Conservation (phyloP, 2,329 filamentous ascomycete genomes). For the Beauveria pseudobassiana region DNA sequence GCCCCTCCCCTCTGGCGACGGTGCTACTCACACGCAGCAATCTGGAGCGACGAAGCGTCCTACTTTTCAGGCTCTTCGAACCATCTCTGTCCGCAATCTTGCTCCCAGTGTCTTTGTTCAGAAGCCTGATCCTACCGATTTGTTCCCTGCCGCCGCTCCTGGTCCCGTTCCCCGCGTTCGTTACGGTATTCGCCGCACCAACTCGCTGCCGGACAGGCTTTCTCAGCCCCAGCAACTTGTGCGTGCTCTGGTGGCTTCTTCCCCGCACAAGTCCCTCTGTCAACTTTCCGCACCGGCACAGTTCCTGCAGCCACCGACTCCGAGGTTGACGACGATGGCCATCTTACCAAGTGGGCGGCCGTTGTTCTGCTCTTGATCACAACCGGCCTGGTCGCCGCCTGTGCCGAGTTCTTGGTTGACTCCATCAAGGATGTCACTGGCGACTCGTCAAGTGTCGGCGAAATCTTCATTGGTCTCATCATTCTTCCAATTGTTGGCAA, state of each 20-base stretch:
- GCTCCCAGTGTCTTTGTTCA: constrained; percentile 64
- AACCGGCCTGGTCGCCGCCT: constrained; percentile 58
- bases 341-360: constrained; percentile 48
- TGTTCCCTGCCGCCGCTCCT: constrained; percentile 19
- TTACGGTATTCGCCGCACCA: constrained; percentile 64
- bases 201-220: constrained; percentile 64
- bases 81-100: constrained; percentile 58
- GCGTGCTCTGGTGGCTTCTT: constrained; percentile 43
- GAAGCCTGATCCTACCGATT: constrained; percentile 24
- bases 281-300: constrained; percentile 24
- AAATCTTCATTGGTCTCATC: constrained; percentile 65
- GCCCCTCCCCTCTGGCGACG: neutral
- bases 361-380: constrained; percentile 55
- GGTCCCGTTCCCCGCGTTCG: constrained; percentile 49
- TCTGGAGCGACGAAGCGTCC: constrained; percentile 21
- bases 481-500: constrained; percentile 68
- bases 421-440: constrained; percentile 57
- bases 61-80: constrained; percentile 49
- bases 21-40: neutral
- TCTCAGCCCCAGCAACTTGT: constrained; percentile 32
- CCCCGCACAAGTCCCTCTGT: constrained; percentile 37
- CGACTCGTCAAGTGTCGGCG: constrained; percentile 45
- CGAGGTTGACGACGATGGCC: constrained; percentile 32
- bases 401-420: constrained; percentile 63
- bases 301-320: constrained; percentile 22